Base-by-base conservation (phyloP, 495 filamentous ascomycete genomes). In the Physcia stellaris region DNA sequence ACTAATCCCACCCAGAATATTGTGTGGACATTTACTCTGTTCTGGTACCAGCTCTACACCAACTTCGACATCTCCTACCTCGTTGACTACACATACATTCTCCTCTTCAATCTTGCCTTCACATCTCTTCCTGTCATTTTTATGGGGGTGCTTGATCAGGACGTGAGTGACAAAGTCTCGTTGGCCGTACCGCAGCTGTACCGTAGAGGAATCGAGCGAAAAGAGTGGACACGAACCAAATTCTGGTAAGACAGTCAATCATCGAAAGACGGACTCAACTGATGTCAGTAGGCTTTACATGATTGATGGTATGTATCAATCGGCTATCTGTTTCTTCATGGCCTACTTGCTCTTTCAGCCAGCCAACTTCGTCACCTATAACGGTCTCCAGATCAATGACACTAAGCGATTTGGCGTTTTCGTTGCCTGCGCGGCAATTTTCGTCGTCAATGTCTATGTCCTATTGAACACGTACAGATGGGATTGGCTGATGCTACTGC, bases 41-140 rank as follows among this genome's bases (percentile, higher is more conserved):
- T 96, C 68, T 99, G 90, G 92, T 99, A 83, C 62, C 87, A 90
- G 57, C 80, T 90, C 39, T 96, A 80, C 62, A 84, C 81, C 70
- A 79, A 90, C 58, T 95, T 90, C 55, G 92, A 99, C 61, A 80
- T 86, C 49, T 81, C 86, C 18, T 96, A 96, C 58, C 77, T 94
- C 37, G 93, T 88, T 63, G 92, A 99, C 52, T 95, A 94, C 62
- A 93, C 85, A 16, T 99, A 96, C 60, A 90, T 96, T 49, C 67
- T 96, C 35, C 62, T 95, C 42, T 90, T 90, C 70, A 99, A 96
- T 61, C 68, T 99, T 50, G 83, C 86, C 18, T 99, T 99, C 60
- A 96, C 92, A 10, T 99, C 92, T 10, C 62, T 99, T 12, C 86
- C 92, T 1, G 82, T 95, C 38, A 85, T 95, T 42, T 74, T 99